phyloP scores from a whole-genome alignment of 2,329 filamentous ascomycete genomes.

The Mycosphaerelloides madeirae region DNA sequence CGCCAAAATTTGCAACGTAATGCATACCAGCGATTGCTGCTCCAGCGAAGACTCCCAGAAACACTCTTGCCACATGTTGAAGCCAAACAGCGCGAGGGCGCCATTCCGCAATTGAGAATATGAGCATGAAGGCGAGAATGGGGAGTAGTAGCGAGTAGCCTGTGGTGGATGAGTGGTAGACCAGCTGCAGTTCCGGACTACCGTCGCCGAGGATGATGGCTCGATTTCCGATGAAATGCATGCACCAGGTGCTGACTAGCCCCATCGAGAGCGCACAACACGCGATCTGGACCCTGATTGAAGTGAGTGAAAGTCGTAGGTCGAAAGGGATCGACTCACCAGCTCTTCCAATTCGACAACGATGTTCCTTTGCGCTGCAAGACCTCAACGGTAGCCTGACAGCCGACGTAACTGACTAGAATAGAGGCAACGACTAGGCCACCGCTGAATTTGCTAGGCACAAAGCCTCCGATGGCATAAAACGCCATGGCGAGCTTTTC shows the following conservation, averaged over 20 bases:
- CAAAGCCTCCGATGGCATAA: constrained; percentile 12
- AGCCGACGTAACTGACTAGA: constrained; percentile 68
- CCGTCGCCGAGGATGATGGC: constrained; percentile 68
- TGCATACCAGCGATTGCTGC: constrained; percentile 79
- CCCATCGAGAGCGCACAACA: constrained; percentile 43
- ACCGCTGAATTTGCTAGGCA: constrained; percentile 41
- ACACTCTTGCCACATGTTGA: constrained; percentile 36
- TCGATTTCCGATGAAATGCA: constrained; percentile 80
- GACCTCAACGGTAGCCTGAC: constrained; percentile 73
- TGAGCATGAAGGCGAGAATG: constrained; percentile 65
- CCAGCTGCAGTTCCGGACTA: constrained; percentile 56
- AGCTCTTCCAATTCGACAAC: constrained; percentile 28
- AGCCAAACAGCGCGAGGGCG: constrained; percentile 28
- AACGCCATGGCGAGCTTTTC: not conserved
- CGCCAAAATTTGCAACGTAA: constrained; percentile 79
- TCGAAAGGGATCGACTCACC: constrained; percentile 18
- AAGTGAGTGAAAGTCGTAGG: constrained; percentile 2
- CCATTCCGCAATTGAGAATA: constrained; percentile 63
- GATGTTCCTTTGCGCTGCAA: constrained; percentile 56
- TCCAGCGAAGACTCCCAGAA: constrained; percentile 67
- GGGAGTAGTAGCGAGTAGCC: constrained; percentile 75
- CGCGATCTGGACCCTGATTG: constrained; percentile 38
- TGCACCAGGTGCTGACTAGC: constrained; percentile 48
- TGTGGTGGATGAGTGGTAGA: constrained; percentile 68
- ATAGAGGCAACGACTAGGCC: constrained; percentile 66